Conservation (phyloP, 1,284 basidiomycete genomes). For the Trichosporon sp. region DNA sequence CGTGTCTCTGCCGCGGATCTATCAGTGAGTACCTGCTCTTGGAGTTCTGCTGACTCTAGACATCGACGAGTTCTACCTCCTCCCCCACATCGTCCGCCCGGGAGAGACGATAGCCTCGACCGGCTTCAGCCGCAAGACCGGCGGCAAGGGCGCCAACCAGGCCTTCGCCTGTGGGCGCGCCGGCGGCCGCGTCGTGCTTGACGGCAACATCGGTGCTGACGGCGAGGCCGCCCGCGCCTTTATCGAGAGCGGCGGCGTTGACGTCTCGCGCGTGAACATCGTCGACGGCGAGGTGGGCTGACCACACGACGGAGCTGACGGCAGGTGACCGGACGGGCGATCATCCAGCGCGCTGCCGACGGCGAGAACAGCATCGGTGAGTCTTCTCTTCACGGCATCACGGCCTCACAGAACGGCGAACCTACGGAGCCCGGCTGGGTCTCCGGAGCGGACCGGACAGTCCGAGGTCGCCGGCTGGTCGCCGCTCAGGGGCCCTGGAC, state of each 20-base stretch:
- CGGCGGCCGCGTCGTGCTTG: slow-evolving; percentile 44
- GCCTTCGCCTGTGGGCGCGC: slow-evolving; percentile 50
- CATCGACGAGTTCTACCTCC: slow-evolving; percentile 48
- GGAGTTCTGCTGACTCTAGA: slow-evolving; percentile 7
- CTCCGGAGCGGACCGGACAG: not conserved
- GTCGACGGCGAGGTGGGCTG: slow-evolving; percentile 35
- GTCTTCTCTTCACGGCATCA: no score
- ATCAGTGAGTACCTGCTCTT: slow-evolving; percentile 6
- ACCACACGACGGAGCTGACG: not conserved
- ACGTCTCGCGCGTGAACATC: slow-evolving; percentile 28
- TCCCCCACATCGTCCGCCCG: slow-evolving; percentile 50
- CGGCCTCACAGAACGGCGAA: not conserved
- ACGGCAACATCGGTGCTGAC: slow-evolving; percentile 48
- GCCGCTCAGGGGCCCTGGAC: not conserved
- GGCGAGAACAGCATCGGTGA: slow-evolving; percentile 53
- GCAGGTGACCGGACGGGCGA: slow-evolving; percentile 50
- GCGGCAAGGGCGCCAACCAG: slow-evolving; percentile 55
- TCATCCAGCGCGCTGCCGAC: slow-evolving; percentile 51
- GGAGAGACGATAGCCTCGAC: slow-evolving; percentile 54
- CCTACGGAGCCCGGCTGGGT: not conserved
- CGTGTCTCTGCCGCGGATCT: slow-evolving; percentile 15
- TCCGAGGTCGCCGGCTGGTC: not conserved
- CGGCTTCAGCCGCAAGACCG: slow-evolving; percentile 44
- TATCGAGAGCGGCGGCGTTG: slow-evolving; percentile 39
- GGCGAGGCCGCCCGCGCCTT: slow-evolving; percentile 43